These are phyloP conservation scores for Amphicarpaea edgeworthii DNA, from an alignment of 306 rosid genomes.

Conservation along the genomic window DNA sequence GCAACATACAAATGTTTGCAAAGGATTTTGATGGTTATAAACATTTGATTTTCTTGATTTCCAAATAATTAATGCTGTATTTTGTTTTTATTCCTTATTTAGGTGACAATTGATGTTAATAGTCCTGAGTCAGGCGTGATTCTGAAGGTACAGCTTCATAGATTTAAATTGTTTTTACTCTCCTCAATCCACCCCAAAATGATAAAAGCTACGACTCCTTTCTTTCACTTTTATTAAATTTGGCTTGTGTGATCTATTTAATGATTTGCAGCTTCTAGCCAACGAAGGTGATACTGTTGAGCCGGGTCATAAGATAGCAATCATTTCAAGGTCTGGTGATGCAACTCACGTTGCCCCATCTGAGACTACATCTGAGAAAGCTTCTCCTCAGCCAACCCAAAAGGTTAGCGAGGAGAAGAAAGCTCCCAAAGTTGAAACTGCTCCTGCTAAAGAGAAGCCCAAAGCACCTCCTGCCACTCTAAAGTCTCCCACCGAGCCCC, in stretches of 20 bases:
- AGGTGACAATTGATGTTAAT: conserved; percentile 88
- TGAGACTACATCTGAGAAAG: conserved; percentile 59
- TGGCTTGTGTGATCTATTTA: conserved; percentile 27
- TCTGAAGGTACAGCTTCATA: conserved; percentile 57
- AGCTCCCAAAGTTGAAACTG: conserved; percentile 61
- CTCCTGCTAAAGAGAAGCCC: conserved; percentile 54
- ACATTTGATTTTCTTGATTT: background rate
- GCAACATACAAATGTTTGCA: conserved; percentile 35
- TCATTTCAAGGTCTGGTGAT: conserved; percentile 83
- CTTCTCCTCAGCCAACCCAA: conserved; percentile 57
- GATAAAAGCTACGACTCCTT: background rate
- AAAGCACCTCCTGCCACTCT: conserved; percentile 58
- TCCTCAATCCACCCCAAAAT: no score
- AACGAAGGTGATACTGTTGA: conserved; percentile 90
- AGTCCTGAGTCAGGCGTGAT: conserved; percentile 86
- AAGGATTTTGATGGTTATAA: conserved; percentile 36
- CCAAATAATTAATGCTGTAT: conserved; percentile 9
- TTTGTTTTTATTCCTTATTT: conserved; percentile 41
- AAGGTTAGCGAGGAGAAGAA: conserved; percentile 61
- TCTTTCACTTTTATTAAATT: conserved; percentile 10
- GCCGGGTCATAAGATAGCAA: conserved; percentile 85
- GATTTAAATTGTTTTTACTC: no score
- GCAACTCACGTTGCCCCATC: conserved; percentile 82
- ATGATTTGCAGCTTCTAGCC: conserved; percentile 67
- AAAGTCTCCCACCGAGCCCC: conserved; percentile 77